Evolutionary conservation across 164 flowering plant species (phyloP).

Genomic region (Stephania cephalantha): DNA sequence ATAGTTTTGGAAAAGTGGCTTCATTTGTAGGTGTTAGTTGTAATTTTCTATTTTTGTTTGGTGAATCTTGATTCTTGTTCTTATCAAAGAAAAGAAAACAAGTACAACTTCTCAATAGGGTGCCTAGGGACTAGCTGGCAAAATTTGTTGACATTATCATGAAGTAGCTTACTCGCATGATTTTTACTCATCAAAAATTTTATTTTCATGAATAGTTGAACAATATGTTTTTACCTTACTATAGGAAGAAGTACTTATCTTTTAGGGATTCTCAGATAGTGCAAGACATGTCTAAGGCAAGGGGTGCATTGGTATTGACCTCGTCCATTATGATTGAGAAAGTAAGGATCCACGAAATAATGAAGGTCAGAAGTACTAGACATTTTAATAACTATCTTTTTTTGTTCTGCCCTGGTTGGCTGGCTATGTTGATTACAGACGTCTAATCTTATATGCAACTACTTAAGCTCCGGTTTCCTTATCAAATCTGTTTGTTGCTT

Average conservation of each 20-base stretch:
- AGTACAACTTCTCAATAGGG: neutral
- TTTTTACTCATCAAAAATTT: no score
- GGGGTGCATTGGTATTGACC: no score
- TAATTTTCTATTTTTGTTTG: neutral
- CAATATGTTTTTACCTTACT: no score
- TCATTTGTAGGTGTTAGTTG: neutral
- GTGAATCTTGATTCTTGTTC: neutral
- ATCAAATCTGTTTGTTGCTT: neutral
- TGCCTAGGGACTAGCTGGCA: neutral
- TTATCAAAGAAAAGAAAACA: conserved; percentile 1
- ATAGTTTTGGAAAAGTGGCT: neutral
- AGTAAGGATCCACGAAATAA: no score
- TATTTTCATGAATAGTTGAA: no score
- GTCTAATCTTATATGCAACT: neutral
- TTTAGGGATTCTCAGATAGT: no score
- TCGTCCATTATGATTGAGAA: no score
- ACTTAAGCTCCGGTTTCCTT: neutral
- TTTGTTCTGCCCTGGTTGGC: neutral
- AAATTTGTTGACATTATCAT: neutral
- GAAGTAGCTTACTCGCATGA: neutral
- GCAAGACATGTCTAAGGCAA: no score
- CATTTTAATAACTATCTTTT: no score
- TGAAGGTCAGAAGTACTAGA: no score
- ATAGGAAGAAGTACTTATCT: no score
- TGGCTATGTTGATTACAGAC: neutral